A percentile compares a stretch with the other conserved stretches of the same genome.
Conservation (phyloP, 371 early-diverging fungal genomes). For the Aphelidium insulamus region DNA sequence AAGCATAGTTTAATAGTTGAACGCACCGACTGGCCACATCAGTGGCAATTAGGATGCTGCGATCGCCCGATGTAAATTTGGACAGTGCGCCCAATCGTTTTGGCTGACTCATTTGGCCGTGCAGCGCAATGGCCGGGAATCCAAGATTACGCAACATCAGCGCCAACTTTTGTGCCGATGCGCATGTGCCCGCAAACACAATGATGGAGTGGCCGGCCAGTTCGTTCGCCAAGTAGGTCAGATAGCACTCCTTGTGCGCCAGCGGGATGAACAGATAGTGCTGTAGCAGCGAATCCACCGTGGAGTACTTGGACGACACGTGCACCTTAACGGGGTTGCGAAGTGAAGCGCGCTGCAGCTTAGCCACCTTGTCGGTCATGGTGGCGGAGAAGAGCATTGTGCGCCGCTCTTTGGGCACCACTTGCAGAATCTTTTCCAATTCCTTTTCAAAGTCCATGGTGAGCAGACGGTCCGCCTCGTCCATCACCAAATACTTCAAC, state of each 20-base stretch:
- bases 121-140: slow-evolving; percentile 75
- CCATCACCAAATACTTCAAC: slow-evolving; percentile 82
- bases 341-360: slow-evolving; percentile 81
- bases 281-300: slow-evolving; percentile 74
- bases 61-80: slow-evolving; percentile 71
- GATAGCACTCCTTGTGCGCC: slow-evolving; percentile 82
- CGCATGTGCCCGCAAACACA: slow-evolving; percentile 74
- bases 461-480: slow-evolving; percentile 94
- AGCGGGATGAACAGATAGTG: slow-evolving; percentile 89
- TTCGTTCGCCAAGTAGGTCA: slow-evolving; percentile 78
- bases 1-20: too few relatives aligned
- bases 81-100: slow-evolving; percentile 73
- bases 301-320: slow-evolving; percentile 76
- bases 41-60: slow-evolving; percentile 81
- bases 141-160: slow-evolving; percentile 70
- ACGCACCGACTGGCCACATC: slow-evolving; percentile 77
- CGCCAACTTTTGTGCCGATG: slow-evolving; percentile 58
- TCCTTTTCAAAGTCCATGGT: slow-evolving; percentile 93
- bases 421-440: slow-evolving; percentile 79
- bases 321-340: slow-evolving; percentile 76
- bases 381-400: slow-evolving; percentile 94
- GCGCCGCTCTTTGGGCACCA: slow-evolving; percentile 75
- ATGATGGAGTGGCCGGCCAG: slow-evolving; percentile 73
- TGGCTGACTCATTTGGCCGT: slow-evolving; percentile 79
- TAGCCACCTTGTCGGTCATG: slow-evolving; percentile 85